These are phyloP conservation scores for Ailanthus altissimus DNA, from an alignment of 345 rosid genomes.

Conservation along the genomic window DNA sequence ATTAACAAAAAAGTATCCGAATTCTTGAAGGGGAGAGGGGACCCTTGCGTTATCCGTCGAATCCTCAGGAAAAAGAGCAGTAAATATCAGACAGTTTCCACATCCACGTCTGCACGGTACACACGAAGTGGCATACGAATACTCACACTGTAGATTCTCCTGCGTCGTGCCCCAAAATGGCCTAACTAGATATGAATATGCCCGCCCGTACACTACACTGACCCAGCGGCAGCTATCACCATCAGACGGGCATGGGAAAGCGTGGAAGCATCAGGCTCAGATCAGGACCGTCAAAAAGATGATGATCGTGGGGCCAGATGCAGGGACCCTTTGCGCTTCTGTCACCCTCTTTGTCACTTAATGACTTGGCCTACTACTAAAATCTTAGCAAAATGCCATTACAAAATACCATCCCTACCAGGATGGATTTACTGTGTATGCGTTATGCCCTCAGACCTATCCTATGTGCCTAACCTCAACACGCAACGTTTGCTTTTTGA, in stretches of 20 bases:
- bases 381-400: slow-evolving; percentile 11
- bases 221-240: background rate
- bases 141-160: background rate
- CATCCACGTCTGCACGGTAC: too few relatives aligned
- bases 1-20: background rate
- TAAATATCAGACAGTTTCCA: background rate
- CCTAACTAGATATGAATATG: slow-evolving; percentile 23
- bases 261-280: background rate
- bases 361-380: slow-evolving; percentile 18
- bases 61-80: background rate
- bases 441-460: too few relatives aligned
- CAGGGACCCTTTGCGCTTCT: slow-evolving; percentile 6
- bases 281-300: slow-evolving; percentile 15
- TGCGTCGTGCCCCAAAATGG: background rate
- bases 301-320: slow-evolving; percentile 2
- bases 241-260: slow-evolving; percentile 18
- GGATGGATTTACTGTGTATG: slow-evolving; percentile 12
- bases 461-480: background rate
- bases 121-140: background rate
- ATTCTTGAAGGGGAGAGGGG: background rate
- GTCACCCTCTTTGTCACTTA: slow-evolving; percentile 30
- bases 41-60: background rate
- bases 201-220: slow-evolving; percentile 18
- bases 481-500: background rate
- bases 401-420: background rate